A percentile compares a stretch with the other conserved stretches of the same genome.
These are phyloP conservation scores for Fusarium odoratissimum DNA, from an alignment of 2,329 filamentous ascomycete genomes.

Conservation along the genomic window DNA sequence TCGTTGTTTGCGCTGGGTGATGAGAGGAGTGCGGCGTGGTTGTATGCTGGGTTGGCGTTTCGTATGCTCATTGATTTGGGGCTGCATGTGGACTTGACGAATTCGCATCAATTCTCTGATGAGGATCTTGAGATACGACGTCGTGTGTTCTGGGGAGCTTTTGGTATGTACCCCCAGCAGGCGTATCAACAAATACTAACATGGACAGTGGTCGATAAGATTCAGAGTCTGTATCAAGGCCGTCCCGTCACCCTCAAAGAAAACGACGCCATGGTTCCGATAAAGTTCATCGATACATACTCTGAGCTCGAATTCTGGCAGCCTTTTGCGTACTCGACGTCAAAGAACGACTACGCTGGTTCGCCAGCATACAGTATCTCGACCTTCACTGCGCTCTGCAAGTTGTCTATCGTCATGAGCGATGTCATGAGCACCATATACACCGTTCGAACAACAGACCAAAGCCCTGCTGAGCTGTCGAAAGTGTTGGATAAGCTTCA, in stretches of 20 bases:
- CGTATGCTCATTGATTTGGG: slow-evolving; percentile 58
- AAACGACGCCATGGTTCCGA: slow-evolving; percentile 58
- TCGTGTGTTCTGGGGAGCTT: slow-evolving; percentile 41
- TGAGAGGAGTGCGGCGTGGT: slow-evolving; percentile 65
- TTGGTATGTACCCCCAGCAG: background rate
- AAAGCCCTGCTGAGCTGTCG: slow-evolving; percentile 50
- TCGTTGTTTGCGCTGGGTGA: slow-evolving; percentile 63
- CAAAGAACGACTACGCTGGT: slow-evolving; percentile 39
- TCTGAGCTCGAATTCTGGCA: slow-evolving; percentile 65
- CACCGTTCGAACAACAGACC: slow-evolving; percentile 54
- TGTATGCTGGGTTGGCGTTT: slow-evolving; percentile 62
- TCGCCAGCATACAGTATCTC: slow-evolving; percentile 35
- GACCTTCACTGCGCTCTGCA: slow-evolving; percentile 42
- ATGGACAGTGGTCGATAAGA: slow-evolving; percentile 55
- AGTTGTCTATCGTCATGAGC: slow-evolving; percentile 50
- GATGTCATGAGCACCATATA: slow-evolving; percentile 59
- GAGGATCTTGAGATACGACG: slow-evolving; percentile 37
- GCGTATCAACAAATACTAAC: background rate
- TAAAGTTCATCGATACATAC: slow-evolving; percentile 60
- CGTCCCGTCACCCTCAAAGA: slow-evolving; percentile 61
- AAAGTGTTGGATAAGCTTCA: slow-evolving; percentile 53
- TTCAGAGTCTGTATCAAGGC: slow-evolving; percentile 66
- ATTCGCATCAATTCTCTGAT: slow-evolving; percentile 4
- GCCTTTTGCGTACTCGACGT: slow-evolving; percentile 51
- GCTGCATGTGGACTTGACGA: slow-evolving; percentile 50